phyloP scores from a whole-genome alignment of 306 rosid species.

The Crotalaria pallida region DNA sequence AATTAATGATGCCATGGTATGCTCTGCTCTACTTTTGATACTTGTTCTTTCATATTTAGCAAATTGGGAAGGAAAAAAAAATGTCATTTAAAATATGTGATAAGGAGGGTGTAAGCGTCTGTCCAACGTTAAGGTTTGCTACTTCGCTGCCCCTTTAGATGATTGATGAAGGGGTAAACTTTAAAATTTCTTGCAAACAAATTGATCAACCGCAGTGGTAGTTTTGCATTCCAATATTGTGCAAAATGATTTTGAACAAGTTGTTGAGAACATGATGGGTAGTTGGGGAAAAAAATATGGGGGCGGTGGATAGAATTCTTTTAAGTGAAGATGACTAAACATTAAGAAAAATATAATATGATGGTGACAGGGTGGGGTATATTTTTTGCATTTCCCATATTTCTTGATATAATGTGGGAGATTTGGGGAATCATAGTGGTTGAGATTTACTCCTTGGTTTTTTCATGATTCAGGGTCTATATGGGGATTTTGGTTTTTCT shows the following conservation, averaged over 20 bases:
- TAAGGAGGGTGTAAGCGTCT: too few relatives aligned
- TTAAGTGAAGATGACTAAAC: not conserved
- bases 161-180: not conserved
- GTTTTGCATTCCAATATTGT: too few relatives aligned
- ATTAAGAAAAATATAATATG: not conserved
- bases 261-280: not conserved
- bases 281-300: not conserved
- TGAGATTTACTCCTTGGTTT: constrained; percentile 7
- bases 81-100: not conserved
- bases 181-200: not conserved
- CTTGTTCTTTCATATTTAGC: constrained; percentile 8
- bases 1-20: constrained; percentile 85
- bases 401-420: not conserved
- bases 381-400: constrained; percentile 5
- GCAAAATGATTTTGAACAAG: too few relatives aligned
- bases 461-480: constrained; percentile 55
- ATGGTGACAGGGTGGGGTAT: constrained; percentile 4
- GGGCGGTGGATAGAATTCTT: not conserved
- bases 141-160: too few relatives aligned
- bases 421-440: not conserved
- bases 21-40: not conserved
- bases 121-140: not conserved
- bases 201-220: not conserved
- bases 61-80: not conserved
- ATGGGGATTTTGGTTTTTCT: constrained; percentile 67